Percentiles rank a stretch among this genome's conserved stretches.
These are phyloP conservation scores for Phoma sp. DNA, from an alignment of 2,329 filamentous ascomycete genomes.

Conservation along the genomic window DNA sequence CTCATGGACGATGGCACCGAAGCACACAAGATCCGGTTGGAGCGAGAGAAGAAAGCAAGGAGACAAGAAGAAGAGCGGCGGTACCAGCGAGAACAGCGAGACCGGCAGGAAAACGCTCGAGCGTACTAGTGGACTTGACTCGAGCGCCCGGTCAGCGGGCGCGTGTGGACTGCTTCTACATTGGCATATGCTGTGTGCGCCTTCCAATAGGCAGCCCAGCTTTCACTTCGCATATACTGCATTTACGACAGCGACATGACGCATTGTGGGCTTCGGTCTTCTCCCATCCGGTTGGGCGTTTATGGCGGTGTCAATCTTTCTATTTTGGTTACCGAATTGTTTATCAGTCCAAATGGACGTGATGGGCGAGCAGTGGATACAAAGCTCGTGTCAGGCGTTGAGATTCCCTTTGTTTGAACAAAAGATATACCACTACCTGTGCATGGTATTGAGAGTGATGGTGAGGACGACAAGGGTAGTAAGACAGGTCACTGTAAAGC, in stretches of 20 bases:
- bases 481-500: background rate
- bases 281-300: conserved; percentile 36
- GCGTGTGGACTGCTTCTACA: conserved; percentile 19
- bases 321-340: conserved; percentile 26
- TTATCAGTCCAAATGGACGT: conserved; percentile 16
- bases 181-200: conserved; percentile 12
- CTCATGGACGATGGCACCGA: conserved; percentile 71
- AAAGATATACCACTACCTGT: conserved; percentile 23
- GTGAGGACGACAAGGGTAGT: background rate
- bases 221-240: conserved; percentile 44
- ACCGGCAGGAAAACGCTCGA: conserved; percentile 22
- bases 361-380: conserved; percentile 21
- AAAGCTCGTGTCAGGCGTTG: conserved; percentile 14
- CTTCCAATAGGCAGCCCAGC: conserved; percentile 12
- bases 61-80: conserved; percentile 42
- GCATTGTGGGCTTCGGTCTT: conserved; percentile 37
- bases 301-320: conserved; percentile 34
- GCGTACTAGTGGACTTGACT: conserved; percentile 20
- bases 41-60: conserved; percentile 47
- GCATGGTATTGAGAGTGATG: conserved; percentile 15
- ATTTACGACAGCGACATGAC: conserved; percentile 49
- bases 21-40: conserved; percentile 63
- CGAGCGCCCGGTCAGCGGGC: conserved; percentile 7
- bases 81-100: conserved; percentile 30
- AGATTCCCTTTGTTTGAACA: conserved; percentile 9